Evolutionary conservation across 1,284 basidiomycete genomes (phyloP).

Genomic region (Ustilago hordei): DNA sequence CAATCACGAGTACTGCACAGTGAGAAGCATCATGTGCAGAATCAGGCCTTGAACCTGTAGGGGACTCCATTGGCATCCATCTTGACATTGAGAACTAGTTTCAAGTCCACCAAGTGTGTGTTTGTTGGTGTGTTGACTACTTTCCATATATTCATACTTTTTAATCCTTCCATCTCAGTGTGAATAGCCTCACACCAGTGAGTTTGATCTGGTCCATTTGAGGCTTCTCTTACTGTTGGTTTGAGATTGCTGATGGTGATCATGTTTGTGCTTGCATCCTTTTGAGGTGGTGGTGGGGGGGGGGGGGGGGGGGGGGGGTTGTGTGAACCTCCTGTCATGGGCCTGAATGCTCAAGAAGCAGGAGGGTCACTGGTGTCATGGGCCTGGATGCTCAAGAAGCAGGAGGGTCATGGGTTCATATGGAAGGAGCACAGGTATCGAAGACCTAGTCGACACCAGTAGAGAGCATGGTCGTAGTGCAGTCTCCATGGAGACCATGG

Average conservation of each 20-base stretch:
- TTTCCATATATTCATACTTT: neutral
- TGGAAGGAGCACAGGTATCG: too few relatives aligned
- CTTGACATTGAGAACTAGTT: neutral
- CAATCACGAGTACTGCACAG: neutral
- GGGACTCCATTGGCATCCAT: neutral
- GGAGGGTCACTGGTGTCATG: too few relatives aligned
- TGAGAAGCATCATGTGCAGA: neutral
- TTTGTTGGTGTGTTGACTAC: neutral
- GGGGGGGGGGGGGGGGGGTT: too few relatives aligned
- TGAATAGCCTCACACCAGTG: neutral
- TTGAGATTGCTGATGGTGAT: neutral
- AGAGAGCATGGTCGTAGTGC: too few relatives aligned
- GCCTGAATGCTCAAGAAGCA: too few relatives aligned
- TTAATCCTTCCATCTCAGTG: neutral
- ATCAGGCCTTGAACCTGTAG: neutral
- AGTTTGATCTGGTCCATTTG: neutral
- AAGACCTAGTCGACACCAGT: too few relatives aligned
- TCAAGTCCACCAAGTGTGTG: neutral
- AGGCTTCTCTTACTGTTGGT: neutral
- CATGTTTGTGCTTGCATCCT: too few relatives aligned
- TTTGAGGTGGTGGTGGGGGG: too few relatives aligned
- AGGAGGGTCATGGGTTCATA: too few relatives aligned
- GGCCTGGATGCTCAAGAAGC: too few relatives aligned
- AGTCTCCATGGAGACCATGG: too few relatives aligned
- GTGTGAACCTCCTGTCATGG: too few relatives aligned